phyloP scores from a whole-genome alignment of 75 land plant genomes.

The Larix kaempferi region DNA sequence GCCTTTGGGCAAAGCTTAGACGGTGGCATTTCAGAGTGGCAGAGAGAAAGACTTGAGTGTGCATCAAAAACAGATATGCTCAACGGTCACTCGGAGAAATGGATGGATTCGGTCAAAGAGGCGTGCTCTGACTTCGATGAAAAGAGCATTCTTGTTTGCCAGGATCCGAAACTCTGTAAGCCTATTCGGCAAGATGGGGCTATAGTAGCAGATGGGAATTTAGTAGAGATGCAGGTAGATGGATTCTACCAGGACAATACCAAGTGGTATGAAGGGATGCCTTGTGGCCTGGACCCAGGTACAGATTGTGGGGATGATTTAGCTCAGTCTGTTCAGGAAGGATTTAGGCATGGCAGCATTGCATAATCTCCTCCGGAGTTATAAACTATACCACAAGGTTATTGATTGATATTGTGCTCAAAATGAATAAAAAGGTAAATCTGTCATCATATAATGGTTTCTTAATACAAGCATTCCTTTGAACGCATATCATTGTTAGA shows the following conservation, averaged over 20 bases:
- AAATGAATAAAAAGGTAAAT: neutral
- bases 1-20: conserved; percentile 47
- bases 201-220: conserved; percentile 42
- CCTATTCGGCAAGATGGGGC: conserved; percentile 48
- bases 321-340: conserved; percentile 19
- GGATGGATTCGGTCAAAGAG: conserved; percentile 35
- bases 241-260: conserved; percentile 62
- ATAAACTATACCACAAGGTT: neutral
- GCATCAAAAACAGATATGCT: conserved; percentile 26
- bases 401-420: neutral
- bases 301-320: conserved; percentile 53
- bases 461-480: neutral
- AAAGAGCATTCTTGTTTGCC: conserved; percentile 52
- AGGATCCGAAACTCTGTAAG: conserved; percentile 55
- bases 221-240: conserved; percentile 68
- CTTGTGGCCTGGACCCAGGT: conserved; percentile 56
- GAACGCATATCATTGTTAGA: too few relatives aligned
- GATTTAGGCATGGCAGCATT: conserved; percentile 52
- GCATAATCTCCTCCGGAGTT: conserved; percentile 16
- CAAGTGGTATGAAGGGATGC: conserved; percentile 80
- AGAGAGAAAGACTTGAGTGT: conserved; percentile 33
- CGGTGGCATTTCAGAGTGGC: conserved; percentile 43
- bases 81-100: conserved; percentile 44
- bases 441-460: neutral
- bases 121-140: conserved; percentile 49